These are phyloP conservation scores for Plasmodium adleri DNA, from an alignment of 169 alveolate genomes.

Conservation along the genomic window DNA sequence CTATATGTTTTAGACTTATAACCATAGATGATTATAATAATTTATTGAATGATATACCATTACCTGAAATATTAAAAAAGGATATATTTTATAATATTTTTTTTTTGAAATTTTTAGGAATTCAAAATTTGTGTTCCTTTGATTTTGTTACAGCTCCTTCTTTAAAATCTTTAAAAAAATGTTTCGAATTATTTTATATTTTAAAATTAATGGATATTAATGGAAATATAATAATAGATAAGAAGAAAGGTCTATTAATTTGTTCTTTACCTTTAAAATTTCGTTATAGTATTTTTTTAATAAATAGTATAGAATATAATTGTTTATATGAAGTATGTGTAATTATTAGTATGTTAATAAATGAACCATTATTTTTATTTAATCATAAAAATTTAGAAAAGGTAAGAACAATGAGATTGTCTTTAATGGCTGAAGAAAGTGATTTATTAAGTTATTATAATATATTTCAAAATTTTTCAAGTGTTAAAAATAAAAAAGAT, in stretches of 20 bases:
- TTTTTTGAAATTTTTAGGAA: constrained; percentile 68
- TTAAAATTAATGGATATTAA: constrained; percentile 71
- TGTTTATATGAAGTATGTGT: constrained; percentile 61
- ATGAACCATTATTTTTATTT: constrained; percentile 55
- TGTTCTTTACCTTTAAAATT: constrained; percentile 74
- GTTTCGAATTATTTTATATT: constrained; percentile 63
- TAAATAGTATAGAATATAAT: constrained; percentile 69
- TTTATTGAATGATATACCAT: constrained; percentile 17
- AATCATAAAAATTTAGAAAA: constrained; percentile 19
- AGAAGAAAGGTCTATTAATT: constrained; percentile 63
- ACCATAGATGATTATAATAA: constrained; percentile 51
- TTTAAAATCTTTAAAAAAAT: constrained; percentile 47
- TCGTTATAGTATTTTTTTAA: constrained; percentile 57
- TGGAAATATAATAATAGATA: constrained; percentile 69
- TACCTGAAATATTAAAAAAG: constrained; percentile 74
- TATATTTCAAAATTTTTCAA: constrained; percentile 53
- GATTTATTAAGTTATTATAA: constrained; percentile 72
- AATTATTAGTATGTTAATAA: constrained; percentile 67
- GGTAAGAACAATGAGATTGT: constrained; percentile 40
- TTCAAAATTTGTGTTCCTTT: constrained; percentile 66
- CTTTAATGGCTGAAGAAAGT: constrained; percentile 75
- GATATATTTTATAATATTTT: constrained; percentile 62
- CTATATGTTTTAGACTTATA: constrained; percentile 60
- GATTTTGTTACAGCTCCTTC: constrained; percentile 73
- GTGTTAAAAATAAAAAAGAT: constrained; percentile 62